Percentiles rank a stretch among this genome's conserved stretches.
These are phyloP conservation scores for Tolypocladium endophyticum DNA, from an alignment of 2,329 filamentous ascomycete genomes.

Conservation along the genomic window DNA sequence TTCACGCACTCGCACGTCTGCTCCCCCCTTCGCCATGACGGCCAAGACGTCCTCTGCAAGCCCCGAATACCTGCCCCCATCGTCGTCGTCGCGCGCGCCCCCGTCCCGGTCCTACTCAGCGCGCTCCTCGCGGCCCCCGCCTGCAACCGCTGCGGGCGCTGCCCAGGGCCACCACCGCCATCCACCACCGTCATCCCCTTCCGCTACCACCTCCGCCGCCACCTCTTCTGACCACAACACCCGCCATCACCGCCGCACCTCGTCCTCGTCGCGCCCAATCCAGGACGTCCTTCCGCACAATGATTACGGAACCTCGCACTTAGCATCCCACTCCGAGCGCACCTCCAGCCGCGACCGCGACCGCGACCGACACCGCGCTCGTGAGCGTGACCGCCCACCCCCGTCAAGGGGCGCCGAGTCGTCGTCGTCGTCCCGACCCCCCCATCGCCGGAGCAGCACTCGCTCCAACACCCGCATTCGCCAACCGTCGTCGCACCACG, in stretches of 20 bases:
- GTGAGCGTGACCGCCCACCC: slow-evolving; percentile 16
- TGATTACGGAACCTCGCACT: slow-evolving; percentile 64
- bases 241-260: slow-evolving; percentile 28
- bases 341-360: slow-evolving; percentile 52
- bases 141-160: slow-evolving; percentile 9
- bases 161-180: slow-evolving; percentile 6
- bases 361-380: slow-evolving; percentile 15
- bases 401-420: slow-evolving; percentile 44
- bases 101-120: slow-evolving; percentile 24
- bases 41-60: slow-evolving; percentile 9
- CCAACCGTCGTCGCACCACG: slow-evolving; percentile 2
- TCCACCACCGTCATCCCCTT: slow-evolving; percentile 7
- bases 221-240: slow-evolving; percentile 14
- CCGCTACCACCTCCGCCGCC: slow-evolving; percentile 12
- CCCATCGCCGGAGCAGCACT: slow-evolving; percentile 38
- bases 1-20: too few relatives aligned
- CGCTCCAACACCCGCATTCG: slow-evolving; percentile 30
- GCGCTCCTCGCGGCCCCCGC: slow-evolving; percentile 19
- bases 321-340: slow-evolving; percentile 50
- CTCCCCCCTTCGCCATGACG: slow-evolving; percentile 16
- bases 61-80: slow-evolving; percentile 11
- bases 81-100: slow-evolving; percentile 13
- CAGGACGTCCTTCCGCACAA: slow-evolving; percentile 42
- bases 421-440: slow-evolving; percentile 26
- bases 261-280: slow-evolving; percentile 30